Evolutionary conservation across 345 rosid genomes (phyloP).

Genomic region (Populus euphratica): DNA sequence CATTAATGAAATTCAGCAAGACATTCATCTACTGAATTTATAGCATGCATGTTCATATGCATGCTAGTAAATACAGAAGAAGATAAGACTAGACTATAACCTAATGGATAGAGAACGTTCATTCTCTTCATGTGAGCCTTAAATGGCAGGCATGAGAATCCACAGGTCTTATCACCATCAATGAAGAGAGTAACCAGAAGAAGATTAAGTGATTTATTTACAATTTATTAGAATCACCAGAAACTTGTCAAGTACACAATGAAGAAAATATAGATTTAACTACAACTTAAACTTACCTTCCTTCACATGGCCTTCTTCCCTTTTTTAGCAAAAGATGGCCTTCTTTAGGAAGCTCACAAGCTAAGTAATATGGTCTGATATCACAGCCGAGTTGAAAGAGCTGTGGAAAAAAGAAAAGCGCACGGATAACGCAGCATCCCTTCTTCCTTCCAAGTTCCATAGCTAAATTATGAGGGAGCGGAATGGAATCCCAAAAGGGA

Average conservation of each 20-base stretch:
- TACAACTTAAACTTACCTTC: not conserved
- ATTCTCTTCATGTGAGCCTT: conserved; percentile 10
- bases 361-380: not conserved
- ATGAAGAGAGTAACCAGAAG: not conserved
- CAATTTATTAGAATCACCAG: not conserved
- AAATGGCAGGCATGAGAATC: not conserved
- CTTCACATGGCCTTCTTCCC: too few relatives aligned
- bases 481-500: too few relatives aligned
- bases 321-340: not conserved
- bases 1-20: not conserved
- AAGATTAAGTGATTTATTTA: not conserved
- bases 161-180: not conserved
- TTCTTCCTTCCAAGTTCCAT: too few relatives aligned
- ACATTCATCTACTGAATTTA: not conserved
- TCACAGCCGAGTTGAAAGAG: not conserved
- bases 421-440: not conserved
- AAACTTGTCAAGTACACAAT: not conserved
- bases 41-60: not conserved
- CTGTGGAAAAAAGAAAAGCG: not conserved
- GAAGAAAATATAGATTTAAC: not conserved
- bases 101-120: not conserved
- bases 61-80: not conserved
- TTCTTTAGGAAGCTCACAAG: not conserved
- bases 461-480: too few relatives aligned
- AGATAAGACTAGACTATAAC: not conserved